Evolutionary conservation across 1,284 basidiomycete genomes (phyloP).

Genomic region (Sporisorium sorghi): DNA sequence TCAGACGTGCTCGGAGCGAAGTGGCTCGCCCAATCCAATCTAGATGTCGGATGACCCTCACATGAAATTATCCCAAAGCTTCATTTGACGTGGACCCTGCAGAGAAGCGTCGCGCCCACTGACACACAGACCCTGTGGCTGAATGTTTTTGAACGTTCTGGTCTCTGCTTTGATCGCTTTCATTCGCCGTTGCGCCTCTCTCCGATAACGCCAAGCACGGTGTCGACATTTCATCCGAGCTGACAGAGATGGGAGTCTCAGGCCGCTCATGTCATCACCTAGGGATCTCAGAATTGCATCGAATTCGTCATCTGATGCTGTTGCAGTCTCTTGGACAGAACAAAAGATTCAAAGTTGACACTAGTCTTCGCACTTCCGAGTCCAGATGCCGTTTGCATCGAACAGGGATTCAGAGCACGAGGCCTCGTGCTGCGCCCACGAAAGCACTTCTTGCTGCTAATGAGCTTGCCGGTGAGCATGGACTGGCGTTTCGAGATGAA

Average conservation of each 20-base stretch:
- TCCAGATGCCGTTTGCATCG: too few relatives aligned
- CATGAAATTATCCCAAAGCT: neutral
- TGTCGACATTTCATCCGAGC: neutral
- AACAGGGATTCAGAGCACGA: neutral
- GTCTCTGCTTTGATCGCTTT: neutral
- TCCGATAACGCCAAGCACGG: neutral
- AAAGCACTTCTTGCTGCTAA: neutral
- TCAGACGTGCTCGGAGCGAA: neutral
- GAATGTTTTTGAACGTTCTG: neutral
- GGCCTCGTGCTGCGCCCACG: neutral
- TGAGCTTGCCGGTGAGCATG: neutral
- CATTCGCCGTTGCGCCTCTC: constrained; percentile 2
- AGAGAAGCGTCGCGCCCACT: neutral
- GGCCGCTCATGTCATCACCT: neutral
- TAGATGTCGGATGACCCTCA: neutral
- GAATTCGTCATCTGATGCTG: too few relatives aligned
- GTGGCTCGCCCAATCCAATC: too few relatives aligned
- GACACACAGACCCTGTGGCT: constrained; percentile 1
- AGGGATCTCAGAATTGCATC: too few relatives aligned
- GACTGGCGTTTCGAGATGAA: too few relatives aligned
- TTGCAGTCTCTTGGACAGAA: neutral
- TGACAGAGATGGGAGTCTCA: neutral
- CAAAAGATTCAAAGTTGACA: neutral
- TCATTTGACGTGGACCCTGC: neutral
- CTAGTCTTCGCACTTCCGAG: constrained; percentile 5